phyloP scores from a whole-genome alignment of 1,139 yeast species.

The Pichia sp. region DNA sequence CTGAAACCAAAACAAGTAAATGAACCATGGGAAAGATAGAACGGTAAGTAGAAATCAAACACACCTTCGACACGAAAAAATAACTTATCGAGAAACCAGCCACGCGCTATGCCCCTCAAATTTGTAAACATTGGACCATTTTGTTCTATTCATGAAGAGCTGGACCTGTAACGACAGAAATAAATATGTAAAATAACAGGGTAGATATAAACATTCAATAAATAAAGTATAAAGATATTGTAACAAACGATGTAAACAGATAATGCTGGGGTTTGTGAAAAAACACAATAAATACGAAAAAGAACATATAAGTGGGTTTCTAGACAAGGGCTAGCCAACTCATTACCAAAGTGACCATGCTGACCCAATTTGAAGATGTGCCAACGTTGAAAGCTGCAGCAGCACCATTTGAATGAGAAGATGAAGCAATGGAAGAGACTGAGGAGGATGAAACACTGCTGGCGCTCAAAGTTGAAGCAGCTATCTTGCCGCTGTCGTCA shows the following conservation, averaged over 20 bases:
- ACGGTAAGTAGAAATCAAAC: too few relatives aligned
- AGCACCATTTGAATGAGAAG: constrained; percentile 8
- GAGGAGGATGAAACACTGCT: constrained; percentile 3
- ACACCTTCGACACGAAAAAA: neutral
- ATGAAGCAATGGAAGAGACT: constrained; percentile 14
- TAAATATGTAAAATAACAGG: neutral
- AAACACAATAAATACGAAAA: neutral
- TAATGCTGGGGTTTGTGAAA: neutral
- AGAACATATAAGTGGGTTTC: neutral
- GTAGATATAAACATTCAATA: neutral
- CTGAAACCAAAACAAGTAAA: too few relatives aligned
- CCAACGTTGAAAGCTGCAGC: neutral
- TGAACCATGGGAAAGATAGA: too few relatives aligned
- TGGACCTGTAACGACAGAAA: too few relatives aligned
- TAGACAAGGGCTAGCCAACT: constrained; percentile 9
- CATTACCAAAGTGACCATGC: neutral
- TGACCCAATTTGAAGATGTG: constrained; percentile 2
- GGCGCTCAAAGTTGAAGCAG: neutral
- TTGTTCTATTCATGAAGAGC: too few relatives aligned
- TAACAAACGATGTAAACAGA: neutral
- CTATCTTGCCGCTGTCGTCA: neutral
- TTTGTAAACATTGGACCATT: neutral
- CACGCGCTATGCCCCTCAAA: constrained; percentile 5
- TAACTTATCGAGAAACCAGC: constrained; percentile 7
- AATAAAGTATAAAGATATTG: neutral